Evolutionary conservation across 257 asterid genomes (phyloP).

Genomic region (Gardenia jasminoides): DNA sequence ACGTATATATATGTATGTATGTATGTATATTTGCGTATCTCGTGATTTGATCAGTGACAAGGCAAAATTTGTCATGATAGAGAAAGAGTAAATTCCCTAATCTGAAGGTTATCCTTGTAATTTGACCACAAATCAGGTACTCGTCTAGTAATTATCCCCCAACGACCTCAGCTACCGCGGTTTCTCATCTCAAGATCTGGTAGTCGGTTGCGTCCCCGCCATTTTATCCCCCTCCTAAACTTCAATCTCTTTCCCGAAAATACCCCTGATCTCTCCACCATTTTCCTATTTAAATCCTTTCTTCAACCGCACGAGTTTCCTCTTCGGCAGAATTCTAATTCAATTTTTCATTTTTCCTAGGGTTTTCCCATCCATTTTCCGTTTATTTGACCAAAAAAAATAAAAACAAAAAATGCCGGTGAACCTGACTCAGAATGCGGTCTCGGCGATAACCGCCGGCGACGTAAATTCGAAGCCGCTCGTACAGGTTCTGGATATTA

Average conservation of each 20-base stretch:
- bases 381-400: too few relatives aligned
- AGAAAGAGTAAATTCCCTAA: too few relatives aligned
- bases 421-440: conserved; percentile 67
- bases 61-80: too few relatives aligned
- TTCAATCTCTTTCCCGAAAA: neutral
- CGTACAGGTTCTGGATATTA: conserved; percentile 88
- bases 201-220: conserved; percentile 18
- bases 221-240: neutral
- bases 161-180: too few relatives aligned
- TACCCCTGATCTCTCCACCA: neutral
- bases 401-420: conserved; percentile 74
- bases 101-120: too few relatives aligned
- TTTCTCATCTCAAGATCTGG: neutral
- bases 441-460: conserved; percentile 72
- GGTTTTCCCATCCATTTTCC: conserved; percentile 6
- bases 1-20: too few relatives aligned
- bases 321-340: neutral
- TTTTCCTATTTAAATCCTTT: neutral
- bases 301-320: neutral
- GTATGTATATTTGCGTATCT: too few relatives aligned
- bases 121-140: too few relatives aligned
- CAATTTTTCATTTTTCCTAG: conserved; percentile 13
- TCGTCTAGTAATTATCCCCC: too few relatives aligned
- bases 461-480: conserved; percentile 87
- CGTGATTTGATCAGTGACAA: too few relatives aligned